Percentiles rank a stretch among this genome's conserved stretches.
Evolutionary conservation across 306 rosid genomes (phyloP).

Genomic region (Gleditsia sinensis): DNA sequence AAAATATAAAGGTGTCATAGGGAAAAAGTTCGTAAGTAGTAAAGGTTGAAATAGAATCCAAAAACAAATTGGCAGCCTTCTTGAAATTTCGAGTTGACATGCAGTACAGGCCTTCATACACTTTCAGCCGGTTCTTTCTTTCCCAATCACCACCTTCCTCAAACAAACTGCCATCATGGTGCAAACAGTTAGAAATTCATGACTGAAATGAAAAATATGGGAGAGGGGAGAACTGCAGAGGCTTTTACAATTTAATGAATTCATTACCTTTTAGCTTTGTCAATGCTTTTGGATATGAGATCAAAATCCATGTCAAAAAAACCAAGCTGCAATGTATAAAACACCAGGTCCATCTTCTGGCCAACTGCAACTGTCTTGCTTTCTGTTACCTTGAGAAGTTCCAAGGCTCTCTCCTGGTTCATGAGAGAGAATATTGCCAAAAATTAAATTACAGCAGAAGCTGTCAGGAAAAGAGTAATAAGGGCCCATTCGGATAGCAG

Average conservation of each 20-base stretch:
- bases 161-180: slow-evolving; percentile 66
- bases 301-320: slow-evolving; percentile 97
- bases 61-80: slow-evolving; percentile 83
- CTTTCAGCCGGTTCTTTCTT: slow-evolving; percentile 93
- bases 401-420: slow-evolving; percentile 84
- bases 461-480: slow-evolving; percentile 6
- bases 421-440: slow-evolving; percentile 3
- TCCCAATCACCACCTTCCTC: slow-evolving; percentile 99
- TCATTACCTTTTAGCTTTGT: slow-evolving; percentile 80
- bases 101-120: slow-evolving; percentile 91
- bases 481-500: no score
- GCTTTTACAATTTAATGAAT: neutral
- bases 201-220: slow-evolving; percentile 7
- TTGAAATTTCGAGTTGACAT: slow-evolving; percentile 91
- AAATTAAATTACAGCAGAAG: slow-evolving; percentile 20
- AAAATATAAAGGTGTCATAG: slow-evolving; percentile 87
- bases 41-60: slow-evolving; percentile 96
- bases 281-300: slow-evolving; percentile 92
- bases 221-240: slow-evolving; percentile 10
- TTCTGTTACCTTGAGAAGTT: slow-evolving; percentile 93
- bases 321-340: slow-evolving; percentile 86
- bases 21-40: slow-evolving; percentile 92
- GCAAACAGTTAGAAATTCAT: slow-evolving; percentile 39
- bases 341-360: slow-evolving; percentile 96
- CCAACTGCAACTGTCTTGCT: slow-evolving; percentile 96